Evolutionary conservation across 208 protist species (phyloP).

Genomic region (Acanthamoeba polyphaga): DNA sequence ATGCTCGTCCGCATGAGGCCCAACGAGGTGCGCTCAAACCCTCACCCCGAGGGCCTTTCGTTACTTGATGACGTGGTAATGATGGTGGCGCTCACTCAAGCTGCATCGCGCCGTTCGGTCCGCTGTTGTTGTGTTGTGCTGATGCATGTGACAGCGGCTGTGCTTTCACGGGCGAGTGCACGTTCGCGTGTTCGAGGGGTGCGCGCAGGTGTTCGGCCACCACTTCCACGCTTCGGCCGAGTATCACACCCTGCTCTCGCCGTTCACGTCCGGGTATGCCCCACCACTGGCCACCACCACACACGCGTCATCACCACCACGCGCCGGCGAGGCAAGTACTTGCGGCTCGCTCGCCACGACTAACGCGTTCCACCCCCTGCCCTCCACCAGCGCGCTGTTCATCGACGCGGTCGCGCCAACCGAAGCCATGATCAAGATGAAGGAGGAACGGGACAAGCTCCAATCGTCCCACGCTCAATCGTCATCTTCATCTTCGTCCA

Average conservation of each 20-base stretch:
- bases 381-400: not conserved
- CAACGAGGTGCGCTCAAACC: not conserved
- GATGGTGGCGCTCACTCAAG: not conserved
- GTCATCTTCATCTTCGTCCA: too few species aligned
- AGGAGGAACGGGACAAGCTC: not conserved
- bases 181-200: not conserved
- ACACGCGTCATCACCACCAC: too few species aligned
- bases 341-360: too few species aligned
- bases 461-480: not conserved
- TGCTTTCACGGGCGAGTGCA: constrained; percentile 11
- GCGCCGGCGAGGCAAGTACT: too few species aligned
- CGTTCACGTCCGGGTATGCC: not conserved
- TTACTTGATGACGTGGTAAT: not conserved
- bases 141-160: not conserved
- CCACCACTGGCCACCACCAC: not conserved
- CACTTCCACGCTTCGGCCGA: constrained; percentile 5
- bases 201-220: constrained; percentile 15
- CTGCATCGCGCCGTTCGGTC: not conserved
- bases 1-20: not conserved
- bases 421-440: not conserved
- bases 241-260: not conserved
- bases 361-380: not conserved
- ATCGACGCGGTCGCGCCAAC: not conserved
- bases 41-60: not conserved
- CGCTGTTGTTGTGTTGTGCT: not conserved